A percentile compares a stretch with the other conserved stretches of the same genome.
Conservation (phyloP, 345 rosid genomes). For the Toxicodendron radicans region DNA sequence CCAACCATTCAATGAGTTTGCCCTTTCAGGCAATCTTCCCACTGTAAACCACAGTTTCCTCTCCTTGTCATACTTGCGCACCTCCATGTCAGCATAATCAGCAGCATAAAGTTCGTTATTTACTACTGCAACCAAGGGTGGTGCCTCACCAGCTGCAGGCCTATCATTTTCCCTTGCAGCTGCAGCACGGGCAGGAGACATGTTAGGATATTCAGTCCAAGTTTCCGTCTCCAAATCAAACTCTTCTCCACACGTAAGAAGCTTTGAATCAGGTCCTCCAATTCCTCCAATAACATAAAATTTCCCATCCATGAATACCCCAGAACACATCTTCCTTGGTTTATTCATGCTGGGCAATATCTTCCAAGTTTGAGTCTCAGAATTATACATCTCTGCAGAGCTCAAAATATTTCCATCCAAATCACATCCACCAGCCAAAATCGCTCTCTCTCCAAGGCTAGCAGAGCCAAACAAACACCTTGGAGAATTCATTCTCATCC, state of each 20-base stretch:
- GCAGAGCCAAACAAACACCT: constrained; percentile 97
- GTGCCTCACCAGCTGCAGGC: constrained; percentile 78
- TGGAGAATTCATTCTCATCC: constrained; percentile 75
- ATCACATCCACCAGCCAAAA: constrained; percentile 89
- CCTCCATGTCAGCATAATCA: constrained; percentile 80
- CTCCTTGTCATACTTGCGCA: constrained; percentile 71
- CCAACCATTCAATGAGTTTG: constrained; percentile 91
- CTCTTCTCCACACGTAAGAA: constrained; percentile 80
- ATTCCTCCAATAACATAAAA: constrained; percentile 90
- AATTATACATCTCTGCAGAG: constrained; percentile 85
- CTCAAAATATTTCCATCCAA: constrained; percentile 55
- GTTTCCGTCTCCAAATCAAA: constrained; percentile 65
- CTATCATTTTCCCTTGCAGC: constrained; percentile 41
- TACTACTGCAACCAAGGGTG: constrained; percentile 89
- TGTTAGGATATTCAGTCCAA: constrained; percentile 77
- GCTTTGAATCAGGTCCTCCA: constrained; percentile 49
- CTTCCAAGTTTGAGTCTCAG: constrained; percentile 67
- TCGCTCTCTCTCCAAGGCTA: constrained; percentile 80
- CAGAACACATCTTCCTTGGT: constrained; percentile 91
- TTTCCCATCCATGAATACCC: constrained; percentile 86
- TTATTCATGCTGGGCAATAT: constrained; percentile 76
- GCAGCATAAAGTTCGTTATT: constrained; percentile 80
- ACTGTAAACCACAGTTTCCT: constrained; percentile 56
- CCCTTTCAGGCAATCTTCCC: constrained; percentile 83
- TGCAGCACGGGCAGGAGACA: constrained; percentile 69